These are phyloP conservation scores for Echium plantagineum DNA, from an alignment of 257 asterid genomes.

Conservation along the genomic window DNA sequence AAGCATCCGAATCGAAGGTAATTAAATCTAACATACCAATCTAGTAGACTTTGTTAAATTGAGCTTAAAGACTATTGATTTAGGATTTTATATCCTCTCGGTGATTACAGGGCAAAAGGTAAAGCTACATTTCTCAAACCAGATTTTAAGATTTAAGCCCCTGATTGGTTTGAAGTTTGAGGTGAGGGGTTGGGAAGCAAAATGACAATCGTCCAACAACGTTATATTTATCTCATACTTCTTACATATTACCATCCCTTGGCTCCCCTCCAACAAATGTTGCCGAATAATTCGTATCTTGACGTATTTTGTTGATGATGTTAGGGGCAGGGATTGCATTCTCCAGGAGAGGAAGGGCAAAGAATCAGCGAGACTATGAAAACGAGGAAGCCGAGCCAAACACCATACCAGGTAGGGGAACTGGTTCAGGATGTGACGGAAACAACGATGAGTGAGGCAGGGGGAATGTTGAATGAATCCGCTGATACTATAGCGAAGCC, in stretches of 20 bases:
- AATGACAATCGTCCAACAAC: too few species aligned
- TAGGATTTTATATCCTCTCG: background rate
- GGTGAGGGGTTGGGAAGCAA: background rate
- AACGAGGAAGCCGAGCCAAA: background rate
- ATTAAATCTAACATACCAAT: background rate
- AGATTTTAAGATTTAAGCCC: background rate
- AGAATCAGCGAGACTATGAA: background rate
- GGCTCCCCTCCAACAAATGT: too few species aligned
- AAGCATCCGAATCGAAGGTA: slow-evolving; percentile 21
- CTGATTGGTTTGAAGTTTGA: too few species aligned
- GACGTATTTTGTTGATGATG: background rate
- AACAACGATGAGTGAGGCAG: background rate
- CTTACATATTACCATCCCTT: too few species aligned
- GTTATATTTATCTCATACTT: too few species aligned
- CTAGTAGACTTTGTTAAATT: background rate
- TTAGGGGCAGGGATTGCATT: background rate
- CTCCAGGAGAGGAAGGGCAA: background rate
- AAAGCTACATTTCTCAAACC: background rate
- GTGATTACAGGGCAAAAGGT: slow-evolving; percentile 10
- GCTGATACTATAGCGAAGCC: background rate
- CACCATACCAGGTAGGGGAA: slow-evolving; percentile 4
- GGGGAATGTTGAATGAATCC: background rate
- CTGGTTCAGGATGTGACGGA: background rate
- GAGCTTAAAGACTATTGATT: background rate
- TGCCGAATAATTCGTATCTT: background rate